Evolutionary conservation across 1,284 basidiomycete species (phyloP).

Genomic region (Puccinia horiana): DNA sequence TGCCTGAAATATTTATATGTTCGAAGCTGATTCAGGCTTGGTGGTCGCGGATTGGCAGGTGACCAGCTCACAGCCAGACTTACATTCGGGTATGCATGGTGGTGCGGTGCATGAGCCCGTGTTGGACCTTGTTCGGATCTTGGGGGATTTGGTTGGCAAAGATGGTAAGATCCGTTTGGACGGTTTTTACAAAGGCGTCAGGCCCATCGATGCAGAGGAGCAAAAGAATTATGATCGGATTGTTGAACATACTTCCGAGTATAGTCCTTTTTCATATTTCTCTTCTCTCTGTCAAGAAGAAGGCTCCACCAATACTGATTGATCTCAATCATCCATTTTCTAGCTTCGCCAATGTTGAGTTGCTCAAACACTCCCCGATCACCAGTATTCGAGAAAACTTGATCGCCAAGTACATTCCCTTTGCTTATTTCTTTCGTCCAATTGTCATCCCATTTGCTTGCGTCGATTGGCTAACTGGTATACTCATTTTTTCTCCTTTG

Average conservation of each 20-base stretch:
- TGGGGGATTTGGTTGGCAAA: constrained; percentile 70
- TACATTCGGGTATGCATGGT: constrained; percentile 90
- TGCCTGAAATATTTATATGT: neutral
- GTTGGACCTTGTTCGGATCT: constrained; percentile 81
- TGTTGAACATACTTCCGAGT: constrained; percentile 39
- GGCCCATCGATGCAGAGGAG: constrained; percentile 54
- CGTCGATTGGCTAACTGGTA: neutral
- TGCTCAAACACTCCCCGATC: constrained; percentile 52
- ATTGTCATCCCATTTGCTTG: constrained; percentile 25
- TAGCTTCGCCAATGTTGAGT: constrained; percentile 47
- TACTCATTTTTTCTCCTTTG: constrained; percentile 50
- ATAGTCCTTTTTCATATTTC: neutral
- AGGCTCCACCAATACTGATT: neutral
- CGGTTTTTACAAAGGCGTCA: constrained; percentile 70
- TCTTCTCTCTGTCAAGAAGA: constrained; percentile 33
- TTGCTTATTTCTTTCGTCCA: constrained; percentile 57
- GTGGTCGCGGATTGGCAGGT: constrained; percentile 50
- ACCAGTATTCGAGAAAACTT: constrained; percentile 53
- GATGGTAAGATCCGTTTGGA: constrained; percentile 68
- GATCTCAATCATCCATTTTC: neutral
- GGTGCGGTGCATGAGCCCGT: constrained; percentile 84
- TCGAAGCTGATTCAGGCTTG: neutral
- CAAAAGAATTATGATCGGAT: constrained; percentile 56
- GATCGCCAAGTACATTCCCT: constrained; percentile 65
- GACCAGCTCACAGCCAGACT: constrained; percentile 65